These are phyloP conservation scores for Diplodia scrobiculata DNA, from an alignment of 2,329 filamentous ascomycete genomes.

Conservation along the genomic window DNA sequence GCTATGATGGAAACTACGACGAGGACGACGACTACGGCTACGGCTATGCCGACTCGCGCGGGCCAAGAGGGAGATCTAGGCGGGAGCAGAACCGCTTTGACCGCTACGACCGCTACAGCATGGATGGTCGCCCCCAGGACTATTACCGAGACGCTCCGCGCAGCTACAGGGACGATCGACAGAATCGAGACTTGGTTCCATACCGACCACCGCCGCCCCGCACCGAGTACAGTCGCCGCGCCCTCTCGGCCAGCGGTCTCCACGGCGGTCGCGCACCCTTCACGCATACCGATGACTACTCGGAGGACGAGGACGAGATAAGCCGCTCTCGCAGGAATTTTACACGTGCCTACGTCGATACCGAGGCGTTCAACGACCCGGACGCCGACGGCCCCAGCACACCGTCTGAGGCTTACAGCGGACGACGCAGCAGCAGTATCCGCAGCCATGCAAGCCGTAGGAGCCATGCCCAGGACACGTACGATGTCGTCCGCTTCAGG, in stretches of 20 bases:
- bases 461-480: constrained; percentile 3
- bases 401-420: constrained; percentile 17
- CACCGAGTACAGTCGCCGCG: constrained; percentile 19
- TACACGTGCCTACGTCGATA: constrained; percentile 27
- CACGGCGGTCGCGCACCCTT: constrained; percentile 21
- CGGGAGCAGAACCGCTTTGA: constrained; percentile 11
- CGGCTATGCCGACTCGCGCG: constrained; percentile 7
- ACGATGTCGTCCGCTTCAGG: constrained; percentile 3
- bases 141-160: constrained; percentile 3
- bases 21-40: not conserved
- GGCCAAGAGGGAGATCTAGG: not conserved
- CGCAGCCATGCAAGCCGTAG: constrained; percentile 17
- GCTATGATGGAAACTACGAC: constrained; percentile 17
- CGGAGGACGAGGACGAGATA: constrained; percentile 22
- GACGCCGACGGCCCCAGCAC: constrained; percentile 11
- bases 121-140: not conserved
- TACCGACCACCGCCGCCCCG: constrained; percentile 4
- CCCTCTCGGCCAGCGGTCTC: constrained; percentile 23
- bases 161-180: not conserved
- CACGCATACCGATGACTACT: constrained; percentile 16
- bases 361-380: constrained; percentile 23
- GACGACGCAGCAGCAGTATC: constrained; percentile 15
- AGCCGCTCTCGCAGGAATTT: constrained; percentile 25
- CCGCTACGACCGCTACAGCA: constrained; percentile 14
- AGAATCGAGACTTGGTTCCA: not conserved